Evolutionary conservation across 1,284 basidiomycete species (phyloP), one percentile per base, ranked within the genome.

Genomic region (Prillingera fragicola): DNA sequence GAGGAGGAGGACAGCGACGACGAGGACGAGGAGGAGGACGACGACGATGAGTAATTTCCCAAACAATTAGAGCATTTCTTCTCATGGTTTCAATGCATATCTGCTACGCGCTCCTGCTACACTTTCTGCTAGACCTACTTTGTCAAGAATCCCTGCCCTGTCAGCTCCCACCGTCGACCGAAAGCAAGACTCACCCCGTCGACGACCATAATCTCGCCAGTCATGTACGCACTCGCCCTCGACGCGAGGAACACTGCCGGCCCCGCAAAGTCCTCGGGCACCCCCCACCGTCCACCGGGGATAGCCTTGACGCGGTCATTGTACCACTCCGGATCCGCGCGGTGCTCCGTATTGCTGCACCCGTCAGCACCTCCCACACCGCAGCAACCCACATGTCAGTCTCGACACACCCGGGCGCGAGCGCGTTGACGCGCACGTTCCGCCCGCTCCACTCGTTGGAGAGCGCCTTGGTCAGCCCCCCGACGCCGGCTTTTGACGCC

Each of bases 211-310:
- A 45, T 73, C 68, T 92, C 89, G n/a, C 88, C 89, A 52, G 83
- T 87, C 17, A 92, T 79, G 62, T 90, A 94, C 65, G 85, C 79
- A 60, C 85, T 87, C 4, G 87, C 88, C 31, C 70, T 70, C 57
- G 84, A 86, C 5, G 87, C 84, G 23, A 92, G 79, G 70, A 90
- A 94, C 14, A 92, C 80, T 34, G 84, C 71, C 0, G 86, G 83
- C 3, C 89, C 88, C 14, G 83, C 85, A 69, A 92, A 89, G 71
- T 94, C 88, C 34, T 74, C 75, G 5, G 89, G 86, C 25, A 77
- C 71, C 22, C 86, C 89, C 89, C 89, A 92, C 38, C 88, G 75
- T 19, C 83, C 84, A 8, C 84, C 83, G 15, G 87, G 87, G 50
- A 88, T 90, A 47, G 87, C 53, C 8, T 43, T 45, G 13, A 58